A percentile compares a stretch with the other conserved stretches of the same genome.
Evolutionary conservation across 345 rosid genomes (phyloP).

Genomic region (Populus ilicifolia): DNA sequence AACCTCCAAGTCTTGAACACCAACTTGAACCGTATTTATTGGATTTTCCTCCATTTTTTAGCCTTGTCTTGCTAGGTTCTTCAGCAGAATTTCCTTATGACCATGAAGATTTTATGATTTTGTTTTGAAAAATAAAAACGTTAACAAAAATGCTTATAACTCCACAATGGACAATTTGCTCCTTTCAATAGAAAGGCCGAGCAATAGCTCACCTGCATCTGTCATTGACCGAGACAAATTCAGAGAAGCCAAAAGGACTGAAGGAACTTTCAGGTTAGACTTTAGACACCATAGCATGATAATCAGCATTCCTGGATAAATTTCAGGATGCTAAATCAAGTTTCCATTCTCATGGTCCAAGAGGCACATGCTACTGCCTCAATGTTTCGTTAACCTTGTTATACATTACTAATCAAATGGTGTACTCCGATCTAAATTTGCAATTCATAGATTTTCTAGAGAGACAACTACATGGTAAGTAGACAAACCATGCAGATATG

Average conservation of each 20-base stretch:
- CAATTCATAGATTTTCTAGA: not conserved
- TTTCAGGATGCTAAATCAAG: not conserved
- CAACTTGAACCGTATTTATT: conserved; percentile 41
- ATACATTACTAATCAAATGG: not conserved
- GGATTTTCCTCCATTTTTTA: conserved; percentile 38
- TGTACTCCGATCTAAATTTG: not conserved
- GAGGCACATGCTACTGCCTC: not conserved
- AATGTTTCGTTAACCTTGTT: not conserved
- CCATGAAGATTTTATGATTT: conserved; percentile 2
- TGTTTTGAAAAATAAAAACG: not conserved
- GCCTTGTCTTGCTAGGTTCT: conserved; percentile 43
- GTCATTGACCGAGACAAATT: not conserved
- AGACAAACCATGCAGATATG: conserved; percentile 44
- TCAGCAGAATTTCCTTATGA: conserved; percentile 50
- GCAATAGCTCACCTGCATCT: not conserved
- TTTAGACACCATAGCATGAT: not conserved
- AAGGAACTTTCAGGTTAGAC: not conserved
- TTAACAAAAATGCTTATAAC: not conserved
- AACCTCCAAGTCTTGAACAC: conserved; percentile 43
- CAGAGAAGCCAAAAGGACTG: not conserved
- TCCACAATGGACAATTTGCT: not conserved
- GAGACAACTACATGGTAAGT: not conserved
- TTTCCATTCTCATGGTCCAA: not conserved
- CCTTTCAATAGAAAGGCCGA: not conserved
- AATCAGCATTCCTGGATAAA: not conserved